phyloP scores from a whole-genome alignment of 2,329 filamentous ascomycete genomes.

The Talaromyces sp. region DNA sequence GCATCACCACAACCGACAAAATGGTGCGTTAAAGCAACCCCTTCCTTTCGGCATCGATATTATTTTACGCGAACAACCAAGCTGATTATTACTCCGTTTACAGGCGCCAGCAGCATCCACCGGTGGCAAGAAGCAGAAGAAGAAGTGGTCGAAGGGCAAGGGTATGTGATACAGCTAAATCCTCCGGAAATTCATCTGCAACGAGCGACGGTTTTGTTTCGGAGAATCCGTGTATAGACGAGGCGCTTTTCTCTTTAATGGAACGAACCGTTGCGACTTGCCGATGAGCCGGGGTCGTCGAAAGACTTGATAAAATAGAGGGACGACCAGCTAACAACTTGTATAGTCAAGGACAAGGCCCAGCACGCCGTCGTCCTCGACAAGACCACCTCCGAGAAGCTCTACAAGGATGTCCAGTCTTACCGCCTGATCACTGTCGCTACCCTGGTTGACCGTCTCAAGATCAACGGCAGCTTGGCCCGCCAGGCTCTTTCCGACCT shows the following conservation, averaged over 20 bases:
- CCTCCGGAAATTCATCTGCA: background rate
- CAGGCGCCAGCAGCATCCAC: constrained; percentile 44
- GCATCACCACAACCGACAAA: constrained; percentile 32
- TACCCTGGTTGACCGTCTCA: constrained; percentile 97
- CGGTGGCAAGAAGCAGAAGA: constrained; percentile 50
- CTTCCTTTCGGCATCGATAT: background rate
- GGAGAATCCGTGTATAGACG: background rate
- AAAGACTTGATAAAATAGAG: background rate
- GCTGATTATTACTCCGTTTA: constrained; percentile 13
- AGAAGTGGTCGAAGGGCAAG: constrained; percentile 56
- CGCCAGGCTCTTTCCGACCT: constrained; percentile 84
- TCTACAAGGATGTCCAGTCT: constrained; percentile 99
- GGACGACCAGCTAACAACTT: constrained; percentile 1
- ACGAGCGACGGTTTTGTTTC: background rate
- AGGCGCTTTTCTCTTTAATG: background rate
- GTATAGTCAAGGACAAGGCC: constrained; percentile 99
- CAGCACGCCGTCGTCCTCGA: constrained; percentile 98
- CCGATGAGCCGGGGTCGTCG: background rate
- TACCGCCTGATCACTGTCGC: constrained; percentile 99
- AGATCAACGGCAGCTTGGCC: constrained; percentile 99
- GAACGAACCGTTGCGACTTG: background rate
- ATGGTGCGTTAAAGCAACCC: constrained; percentile 25
- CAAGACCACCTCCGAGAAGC: constrained; percentile 95
- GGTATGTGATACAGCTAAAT: constrained; percentile 35
- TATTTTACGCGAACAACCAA: constrained; percentile 4